Conservation (phyloP, 2,329 filamentous ascomycete genomes). For the Stenocarpella maydis region DNA sequence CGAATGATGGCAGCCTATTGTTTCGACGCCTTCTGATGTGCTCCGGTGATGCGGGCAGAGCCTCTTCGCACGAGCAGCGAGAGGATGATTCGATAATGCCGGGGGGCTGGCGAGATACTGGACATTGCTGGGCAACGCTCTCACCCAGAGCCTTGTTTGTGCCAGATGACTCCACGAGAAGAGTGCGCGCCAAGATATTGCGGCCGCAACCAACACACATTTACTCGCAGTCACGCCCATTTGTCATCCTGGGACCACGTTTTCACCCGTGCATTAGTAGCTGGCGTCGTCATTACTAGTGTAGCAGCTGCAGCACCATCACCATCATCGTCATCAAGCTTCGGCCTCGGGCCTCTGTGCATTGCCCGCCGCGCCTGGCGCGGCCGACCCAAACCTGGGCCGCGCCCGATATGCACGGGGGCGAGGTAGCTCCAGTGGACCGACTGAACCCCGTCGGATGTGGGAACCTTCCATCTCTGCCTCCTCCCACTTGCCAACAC, state of each 20-base stretch:
- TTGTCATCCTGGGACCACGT: slow-evolving; percentile 24
- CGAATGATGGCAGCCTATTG: not conserved
- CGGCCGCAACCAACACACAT: not conserved
- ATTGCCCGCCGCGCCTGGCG: slow-evolving; percentile 11
- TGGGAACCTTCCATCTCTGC: slow-evolving; percentile 16
- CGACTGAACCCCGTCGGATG: not conserved
- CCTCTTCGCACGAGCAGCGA: not conserved
- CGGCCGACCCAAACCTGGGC: not conserved
- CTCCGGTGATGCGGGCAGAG: not conserved
- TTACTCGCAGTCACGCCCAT: not conserved
- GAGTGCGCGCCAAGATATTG: not conserved
- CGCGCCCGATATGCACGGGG: not conserved
- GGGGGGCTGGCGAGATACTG: not conserved
- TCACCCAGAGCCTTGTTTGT: not conserved
- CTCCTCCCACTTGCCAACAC: not conserved
- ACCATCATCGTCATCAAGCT: not conserved
- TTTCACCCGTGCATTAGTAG: slow-evolving; percentile 11
- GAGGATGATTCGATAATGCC: not conserved
- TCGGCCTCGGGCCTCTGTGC: slow-evolving; percentile 4
- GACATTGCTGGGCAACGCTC: not conserved
- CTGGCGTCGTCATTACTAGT: slow-evolving; percentile 12
- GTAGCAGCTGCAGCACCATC: not conserved
- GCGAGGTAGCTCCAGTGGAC: not conserved
- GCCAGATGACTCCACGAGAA: not conserved
- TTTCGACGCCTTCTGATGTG: not conserved